Conservation (phyloP, 768 basidiomycete genomes). For the Suillus luteus region DNA sequence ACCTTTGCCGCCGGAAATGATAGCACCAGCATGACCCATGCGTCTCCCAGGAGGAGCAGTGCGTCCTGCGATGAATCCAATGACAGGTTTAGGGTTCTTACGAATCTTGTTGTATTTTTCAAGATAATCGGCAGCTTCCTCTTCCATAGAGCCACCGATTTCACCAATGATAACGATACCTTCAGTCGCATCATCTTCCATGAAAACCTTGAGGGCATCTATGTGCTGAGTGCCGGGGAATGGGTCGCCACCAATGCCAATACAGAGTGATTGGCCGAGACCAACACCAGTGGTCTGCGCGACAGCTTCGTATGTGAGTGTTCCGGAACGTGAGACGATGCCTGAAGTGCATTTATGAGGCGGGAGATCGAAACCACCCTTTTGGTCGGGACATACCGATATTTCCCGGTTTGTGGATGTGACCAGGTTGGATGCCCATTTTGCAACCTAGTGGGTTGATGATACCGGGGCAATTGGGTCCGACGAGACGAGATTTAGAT, state of each 20-base stretch:
- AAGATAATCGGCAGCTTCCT: slow-evolving; percentile 97
- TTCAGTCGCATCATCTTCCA: slow-evolving; percentile 91
- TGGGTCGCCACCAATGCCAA: slow-evolving; percentile 97
- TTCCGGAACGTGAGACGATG: slow-evolving; percentile 94
- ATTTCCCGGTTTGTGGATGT: slow-evolving; percentile 95
- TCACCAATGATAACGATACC: slow-evolving; percentile 99
- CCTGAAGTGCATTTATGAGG: slow-evolving; percentile 43
- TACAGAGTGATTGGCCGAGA: slow-evolving; percentile 93
- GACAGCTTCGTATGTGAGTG: slow-evolving; percentile 97
- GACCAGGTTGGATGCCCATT: slow-evolving; percentile 98
- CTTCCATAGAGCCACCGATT: slow-evolving; percentile 99
- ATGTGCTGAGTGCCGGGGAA: slow-evolving; percentile 96
- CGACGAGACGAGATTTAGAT: slow-evolving; percentile 92
- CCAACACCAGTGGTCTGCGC: slow-evolving; percentile 96
- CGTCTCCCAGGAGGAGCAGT: slow-evolving; percentile 97
- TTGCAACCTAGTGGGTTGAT: slow-evolving; percentile 98
- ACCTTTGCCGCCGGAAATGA: slow-evolving; percentile 98
- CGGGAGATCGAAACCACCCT: background rate
- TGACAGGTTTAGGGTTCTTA: slow-evolving; percentile 87
- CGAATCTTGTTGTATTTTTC: slow-evolving; percentile 91
- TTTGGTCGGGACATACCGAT: slow-evolving; percentile 63
- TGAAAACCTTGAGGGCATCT: slow-evolving; percentile 95
- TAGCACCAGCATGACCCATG: slow-evolving; percentile 99
- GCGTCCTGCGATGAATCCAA: slow-evolving; percentile 96
- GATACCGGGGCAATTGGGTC: slow-evolving; percentile 98